Conservation (phyloP, 1,139 yeast genomes). For the Candida buenavistaensis region DNA sequence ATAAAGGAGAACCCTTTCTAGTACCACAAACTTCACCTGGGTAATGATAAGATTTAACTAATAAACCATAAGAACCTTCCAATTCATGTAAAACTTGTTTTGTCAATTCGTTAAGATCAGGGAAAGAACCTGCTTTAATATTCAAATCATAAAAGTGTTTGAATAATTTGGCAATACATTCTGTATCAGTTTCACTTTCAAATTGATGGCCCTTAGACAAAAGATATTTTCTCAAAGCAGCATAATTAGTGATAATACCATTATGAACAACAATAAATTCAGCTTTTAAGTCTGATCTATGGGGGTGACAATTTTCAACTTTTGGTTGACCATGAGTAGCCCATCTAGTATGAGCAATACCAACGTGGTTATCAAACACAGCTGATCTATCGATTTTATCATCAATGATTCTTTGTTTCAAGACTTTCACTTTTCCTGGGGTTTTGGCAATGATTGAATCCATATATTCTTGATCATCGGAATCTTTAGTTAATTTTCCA, state of each 20-base stretch:
- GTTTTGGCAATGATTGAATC: conserved; percentile 62
- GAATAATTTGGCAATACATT: conserved; percentile 93
- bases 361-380: conserved; percentile 82
- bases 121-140: conserved; percentile 47
- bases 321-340: conserved; percentile 98
- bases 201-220: conserved; percentile 76
- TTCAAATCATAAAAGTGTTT: conserved; percentile 87
- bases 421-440: conserved; percentile 87
- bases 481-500: conserved; percentile 63
- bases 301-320: conserved; percentile 91
- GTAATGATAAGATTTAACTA: conserved; percentile 87
- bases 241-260: conserved; percentile 95
- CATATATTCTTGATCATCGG: conserved; percentile 14
- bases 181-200: conserved; percentile 96
- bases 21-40: conserved; percentile 97
- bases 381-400: conserved; percentile 58
- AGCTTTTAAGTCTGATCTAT: conserved; percentile 76
- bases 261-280: conserved; percentile 95
- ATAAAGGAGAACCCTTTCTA: conserved; percentile 95
- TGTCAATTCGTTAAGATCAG: conserved; percentile 87
- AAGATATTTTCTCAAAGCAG: conserved; percentile 83
- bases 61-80: conserved; percentile 96
- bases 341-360: conserved; percentile 99
- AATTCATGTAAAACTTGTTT: conserved; percentile 90
- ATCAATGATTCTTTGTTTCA: conserved; percentile 65